phyloP scores from a whole-genome alignment of 768 basidiomycete genomes.

The Lactifluus piperatus region DNA sequence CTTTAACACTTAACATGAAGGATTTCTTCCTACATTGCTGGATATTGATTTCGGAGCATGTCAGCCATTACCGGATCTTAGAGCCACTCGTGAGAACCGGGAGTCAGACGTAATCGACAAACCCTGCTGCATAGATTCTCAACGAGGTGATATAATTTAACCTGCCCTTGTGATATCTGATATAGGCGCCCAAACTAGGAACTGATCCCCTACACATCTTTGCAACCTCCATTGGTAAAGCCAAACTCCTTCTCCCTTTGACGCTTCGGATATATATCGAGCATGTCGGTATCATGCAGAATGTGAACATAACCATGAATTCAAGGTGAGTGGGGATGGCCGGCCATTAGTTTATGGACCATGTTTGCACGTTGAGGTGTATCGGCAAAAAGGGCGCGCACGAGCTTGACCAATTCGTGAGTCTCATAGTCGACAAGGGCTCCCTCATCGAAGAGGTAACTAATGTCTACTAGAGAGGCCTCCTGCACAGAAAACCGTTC shows the following conservation, averaged over 20 bases:
- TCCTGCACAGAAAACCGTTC: constrained; percentile 41
- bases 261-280: background rate
- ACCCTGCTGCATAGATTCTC: background rate
- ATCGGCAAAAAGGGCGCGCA: constrained; percentile 84
- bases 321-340: constrained; percentile 37
- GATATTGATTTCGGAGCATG: background rate
- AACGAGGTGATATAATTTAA: background rate
- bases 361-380: constrained; percentile 72
- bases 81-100: background rate
- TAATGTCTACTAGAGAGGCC: constrained; percentile 85
- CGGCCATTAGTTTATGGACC: constrained; percentile 61
- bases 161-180: background rate
- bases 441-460: constrained; percentile 86
- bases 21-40: background rate
- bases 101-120: background rate
- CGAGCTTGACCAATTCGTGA: constrained; percentile 72
- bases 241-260: background rate
- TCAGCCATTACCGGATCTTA: background rate
- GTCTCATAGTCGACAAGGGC: constrained; percentile 84
- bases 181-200: background rate
- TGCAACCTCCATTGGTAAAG: background rate
- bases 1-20: background rate
- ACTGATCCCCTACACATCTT: background rate
- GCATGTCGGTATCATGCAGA: background rate
- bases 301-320: background rate